phyloP scores from a whole-genome alignment of 345 rosid species.

The Salix koriyanagi region DNA sequence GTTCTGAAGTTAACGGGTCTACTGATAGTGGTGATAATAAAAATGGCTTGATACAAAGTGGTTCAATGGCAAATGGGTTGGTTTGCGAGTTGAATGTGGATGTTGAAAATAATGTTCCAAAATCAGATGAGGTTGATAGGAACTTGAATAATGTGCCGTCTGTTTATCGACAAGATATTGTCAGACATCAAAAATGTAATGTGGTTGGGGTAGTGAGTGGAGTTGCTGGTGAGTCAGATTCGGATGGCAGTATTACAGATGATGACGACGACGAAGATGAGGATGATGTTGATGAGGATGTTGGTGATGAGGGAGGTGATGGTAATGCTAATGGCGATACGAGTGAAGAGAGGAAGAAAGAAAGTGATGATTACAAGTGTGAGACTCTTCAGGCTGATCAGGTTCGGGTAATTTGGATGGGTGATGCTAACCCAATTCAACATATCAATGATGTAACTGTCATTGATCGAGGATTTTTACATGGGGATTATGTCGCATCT shows the following conservation, averaged over 20 bases:
- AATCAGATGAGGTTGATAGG: conserved; percentile 26
- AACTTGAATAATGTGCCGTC: conserved; percentile 36
- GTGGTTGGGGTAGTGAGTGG: conserved; percentile 81
- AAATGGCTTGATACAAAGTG: conserved; percentile 20
- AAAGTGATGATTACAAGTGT: conserved; percentile 33
- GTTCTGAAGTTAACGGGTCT: conserved; percentile 26
- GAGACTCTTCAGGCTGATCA: conserved; percentile 66
- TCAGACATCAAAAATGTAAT: conserved; percentile 49
- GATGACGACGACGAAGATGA: conserved; percentile 49
- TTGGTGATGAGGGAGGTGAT: conserved; percentile 27
- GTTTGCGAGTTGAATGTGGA: conserved; percentile 25
- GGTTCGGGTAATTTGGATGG: conserved; percentile 89
- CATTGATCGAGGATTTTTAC: conserved; percentile 86
- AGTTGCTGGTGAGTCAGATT: conserved; percentile 86
- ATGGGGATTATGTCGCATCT: conserved; percentile 86
- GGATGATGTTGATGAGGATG: conserved; percentile 23
- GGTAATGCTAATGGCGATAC: conserved; percentile 24
- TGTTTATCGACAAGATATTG: conserved; percentile 78
- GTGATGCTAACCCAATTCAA: conserved; percentile 67
- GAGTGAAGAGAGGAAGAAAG: conserved; percentile 28
- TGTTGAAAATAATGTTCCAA: conserved; percentile 24
- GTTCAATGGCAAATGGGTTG: conserved; percentile 19
- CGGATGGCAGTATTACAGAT: conserved; percentile 64
- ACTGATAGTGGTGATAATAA: conserved; percentile 16
- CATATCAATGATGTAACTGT: conserved; percentile 51